Percentiles rank a stretch among this genome's conserved stretches.
Conservation (phyloP, 176 grass and related monocot genomes). For the Oryza longistaminata region DNA sequence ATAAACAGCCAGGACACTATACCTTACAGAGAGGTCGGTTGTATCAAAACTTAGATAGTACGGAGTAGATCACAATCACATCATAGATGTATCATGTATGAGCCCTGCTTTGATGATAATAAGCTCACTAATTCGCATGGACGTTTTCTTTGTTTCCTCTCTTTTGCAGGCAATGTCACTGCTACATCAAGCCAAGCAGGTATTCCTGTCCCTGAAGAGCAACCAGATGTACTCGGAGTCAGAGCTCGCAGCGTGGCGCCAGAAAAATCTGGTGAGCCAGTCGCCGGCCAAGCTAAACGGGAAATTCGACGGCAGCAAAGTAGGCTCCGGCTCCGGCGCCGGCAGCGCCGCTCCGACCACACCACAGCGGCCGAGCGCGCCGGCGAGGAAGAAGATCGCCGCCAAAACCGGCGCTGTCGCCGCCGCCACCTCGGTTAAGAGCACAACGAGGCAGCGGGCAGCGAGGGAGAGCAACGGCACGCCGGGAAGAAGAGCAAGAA, state of each 20-base stretch:
- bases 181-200: slow-evolving; percentile 54
- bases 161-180: slow-evolving; percentile 48
- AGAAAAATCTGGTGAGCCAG: slow-evolving; percentile 30
- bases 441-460: slow-evolving; percentile 20
- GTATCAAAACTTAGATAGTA: background rate
- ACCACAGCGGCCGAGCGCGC: background rate
- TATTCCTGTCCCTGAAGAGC: slow-evolving; percentile 60
- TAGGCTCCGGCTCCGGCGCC: background rate
- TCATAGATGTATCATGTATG: background rate
- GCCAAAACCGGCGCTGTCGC: background rate
- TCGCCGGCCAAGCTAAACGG: slow-evolving; percentile 1
- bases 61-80: background rate
- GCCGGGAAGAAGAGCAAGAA: slow-evolving; percentile 35
- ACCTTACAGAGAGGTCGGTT: slow-evolving; percentile 50
- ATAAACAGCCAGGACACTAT: slow-evolving; percentile 57
- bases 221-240: slow-evolving; percentile 51
- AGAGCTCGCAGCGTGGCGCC: slow-evolving; percentile 48
- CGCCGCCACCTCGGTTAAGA: background rate
- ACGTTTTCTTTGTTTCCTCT: background rate
- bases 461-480: slow-evolving; percentile 7
- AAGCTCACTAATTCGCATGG: background rate
- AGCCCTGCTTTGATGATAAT: background rate
- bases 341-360: background rate
- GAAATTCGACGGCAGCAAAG: background rate
- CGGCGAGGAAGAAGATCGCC: slow-evolving; percentile 25